These are phyloP conservation scores for Botrytis aclada DNA, from an alignment of 2,329 filamentous ascomycete genomes.

Conservation along the genomic window DNA sequence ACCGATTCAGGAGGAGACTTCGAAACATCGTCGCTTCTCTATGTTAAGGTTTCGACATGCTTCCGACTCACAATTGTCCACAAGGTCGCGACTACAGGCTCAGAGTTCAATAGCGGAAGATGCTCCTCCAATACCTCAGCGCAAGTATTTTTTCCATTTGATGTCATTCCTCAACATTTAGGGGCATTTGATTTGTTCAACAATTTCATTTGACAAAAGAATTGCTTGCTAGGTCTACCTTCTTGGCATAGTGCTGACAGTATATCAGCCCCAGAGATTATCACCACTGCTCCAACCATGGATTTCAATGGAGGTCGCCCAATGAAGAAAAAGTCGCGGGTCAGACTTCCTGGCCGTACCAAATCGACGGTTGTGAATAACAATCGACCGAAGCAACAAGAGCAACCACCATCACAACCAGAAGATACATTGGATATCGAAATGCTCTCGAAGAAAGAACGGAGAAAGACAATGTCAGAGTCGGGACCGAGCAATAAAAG, in stretches of 20 bases:
- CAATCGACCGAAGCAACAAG: constrained; percentile 14
- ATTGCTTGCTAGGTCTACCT: background rate
- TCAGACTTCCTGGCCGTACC: constrained; percentile 51
- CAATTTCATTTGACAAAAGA: background rate
- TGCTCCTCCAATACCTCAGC: constrained; percentile 55
- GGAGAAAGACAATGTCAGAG: constrained; percentile 43
- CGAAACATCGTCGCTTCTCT: constrained; percentile 60
- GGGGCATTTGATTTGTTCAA: background rate
- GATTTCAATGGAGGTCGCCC: constrained; percentile 49
- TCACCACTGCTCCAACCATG: constrained; percentile 85
- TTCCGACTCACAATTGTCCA: constrained; percentile 84
- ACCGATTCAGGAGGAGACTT: constrained; percentile 52
- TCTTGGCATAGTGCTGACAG: constrained; percentile 20
- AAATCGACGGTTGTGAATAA: constrained; percentile 31
- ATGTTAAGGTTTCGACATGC: constrained; percentile 86
- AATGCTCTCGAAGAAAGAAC: constrained; percentile 41
- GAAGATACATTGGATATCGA: constrained; percentile 24
- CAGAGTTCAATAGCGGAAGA: constrained; percentile 43
- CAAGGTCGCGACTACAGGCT: constrained; percentile 67
- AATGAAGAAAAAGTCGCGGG: constrained; percentile 55
- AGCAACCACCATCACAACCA: constrained; percentile 24
- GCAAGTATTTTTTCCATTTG: constrained; percentile 44
- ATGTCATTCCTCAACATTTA: constrained; percentile 5
- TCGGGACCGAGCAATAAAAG: constrained; percentile 37
- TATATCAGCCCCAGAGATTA: constrained; percentile 65